phyloP scores from a whole-genome alignment of 495 filamentous ascomycete species.

The Letharia lupina region DNA sequence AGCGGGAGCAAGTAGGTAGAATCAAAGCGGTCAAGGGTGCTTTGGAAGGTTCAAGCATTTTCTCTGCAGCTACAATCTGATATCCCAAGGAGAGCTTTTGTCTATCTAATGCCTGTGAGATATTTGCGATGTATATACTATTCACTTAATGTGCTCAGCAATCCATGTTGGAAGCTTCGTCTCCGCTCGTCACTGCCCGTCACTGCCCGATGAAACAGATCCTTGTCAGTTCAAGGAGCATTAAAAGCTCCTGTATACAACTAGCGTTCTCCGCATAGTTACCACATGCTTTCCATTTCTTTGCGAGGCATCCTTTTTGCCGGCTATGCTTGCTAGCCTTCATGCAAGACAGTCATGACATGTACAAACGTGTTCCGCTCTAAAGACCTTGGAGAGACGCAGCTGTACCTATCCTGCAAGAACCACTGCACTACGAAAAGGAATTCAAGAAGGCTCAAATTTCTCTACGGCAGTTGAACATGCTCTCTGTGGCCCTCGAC shows the following conservation, averaged over 20 bases:
- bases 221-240: background rate
- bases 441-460: background rate
- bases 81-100: background rate
- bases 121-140: background rate
- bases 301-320: background rate
- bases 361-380: background rate
- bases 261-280: background rate
- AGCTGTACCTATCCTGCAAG: background rate
- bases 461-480: background rate
- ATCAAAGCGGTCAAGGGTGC: background rate
- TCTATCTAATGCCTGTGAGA: background rate
- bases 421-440: background rate
- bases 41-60: background rate
- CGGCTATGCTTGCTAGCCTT: background rate
- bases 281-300: background rate
- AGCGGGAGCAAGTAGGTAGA: background rate
- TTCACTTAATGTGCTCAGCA: background rate
- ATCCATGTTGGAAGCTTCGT: background rate
- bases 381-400: background rate
- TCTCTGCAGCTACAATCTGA: background rate
- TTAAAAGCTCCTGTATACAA: background rate
- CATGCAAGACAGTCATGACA: background rate
- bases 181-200: background rate
- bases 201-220: background rate
- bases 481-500: background rate